Evolutionary conservation across 2,329 filamentous ascomycete species (phyloP), one percentile per base, ranked within the genome.

Genomic region (Diaporthe humulicola): DNA sequence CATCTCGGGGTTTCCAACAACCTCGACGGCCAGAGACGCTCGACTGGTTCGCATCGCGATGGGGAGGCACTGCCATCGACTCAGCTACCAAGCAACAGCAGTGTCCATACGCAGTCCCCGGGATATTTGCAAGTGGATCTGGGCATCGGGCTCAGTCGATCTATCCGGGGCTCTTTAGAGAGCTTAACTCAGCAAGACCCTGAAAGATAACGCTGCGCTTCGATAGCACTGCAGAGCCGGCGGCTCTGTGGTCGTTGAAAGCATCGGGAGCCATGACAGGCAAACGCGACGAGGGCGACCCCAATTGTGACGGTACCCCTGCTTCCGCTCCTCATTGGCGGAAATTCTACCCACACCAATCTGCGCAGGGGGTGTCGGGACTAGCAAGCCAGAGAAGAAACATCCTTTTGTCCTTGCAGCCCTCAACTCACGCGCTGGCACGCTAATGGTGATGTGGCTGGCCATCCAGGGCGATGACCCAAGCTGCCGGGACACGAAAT

Each of bases 401-500:
- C 45, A 48, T 48, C n/a, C 36, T 40, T 22, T n/a, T 25, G 52
- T 56, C 38, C 52, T 33, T 50, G 40, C 67, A 36, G 30, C 40
- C 2, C 28, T 48, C 28, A 12, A 8, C 8, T n/a, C n/a, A n/a
- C n/a, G n/a, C 28, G 22, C 28, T 38, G 30, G 19, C 15, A 36
- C 61, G 28, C 61, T 45, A 66, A 48, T n/a, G 28, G 17, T 48
- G 40, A 33, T 66, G 28, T 66, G 28, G 60, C 60, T 50, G 28
- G 28, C 60, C 28, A 50, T 45, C 42, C 14, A 50, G 28, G 9
- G 38, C 30, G 45, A 17, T 17, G 70, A 71, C 70, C 70, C 70
- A 57, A 71, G 42, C 42, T 60, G 56, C 30, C 36, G 70, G 70
- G 56, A 60, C 56, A 36, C 40, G 42, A 38, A 22, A 48, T 40